Evolutionary conservation across 257 asterid genomes (phyloP).

Genomic region (Rauvolfia tetraphylla): DNA sequence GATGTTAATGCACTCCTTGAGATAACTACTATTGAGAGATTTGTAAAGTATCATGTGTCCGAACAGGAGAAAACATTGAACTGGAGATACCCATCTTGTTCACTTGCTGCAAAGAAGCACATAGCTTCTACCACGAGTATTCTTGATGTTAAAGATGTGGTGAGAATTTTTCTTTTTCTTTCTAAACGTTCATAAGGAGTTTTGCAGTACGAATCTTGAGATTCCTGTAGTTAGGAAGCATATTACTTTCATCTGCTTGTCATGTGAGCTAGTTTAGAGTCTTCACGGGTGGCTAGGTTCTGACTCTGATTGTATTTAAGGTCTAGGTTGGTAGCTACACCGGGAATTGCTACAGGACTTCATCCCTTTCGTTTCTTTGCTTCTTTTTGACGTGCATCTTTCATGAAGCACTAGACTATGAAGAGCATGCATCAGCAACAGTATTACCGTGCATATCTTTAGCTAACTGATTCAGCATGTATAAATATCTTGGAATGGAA

Average conservation of each 20-base stretch:
- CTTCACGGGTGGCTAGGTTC: neutral
- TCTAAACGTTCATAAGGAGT: neutral
- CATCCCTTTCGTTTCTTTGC: neutral
- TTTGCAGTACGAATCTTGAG: neutral
- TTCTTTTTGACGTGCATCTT: neutral
- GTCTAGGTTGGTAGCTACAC: neutral
- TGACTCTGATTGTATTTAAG: neutral
- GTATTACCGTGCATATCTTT: neutral
- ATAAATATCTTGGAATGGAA: neutral
- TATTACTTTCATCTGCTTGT: neutral
- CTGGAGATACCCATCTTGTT: constrained; percentile 68
- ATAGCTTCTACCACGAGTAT: constrained; percentile 71
- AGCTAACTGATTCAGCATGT: neutral
- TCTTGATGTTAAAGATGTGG: constrained; percentile 79
- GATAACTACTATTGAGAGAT: constrained; percentile 60
- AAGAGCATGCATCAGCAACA: neutral
- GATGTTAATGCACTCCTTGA: constrained; percentile 44
- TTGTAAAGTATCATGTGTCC: constrained; percentile 55
- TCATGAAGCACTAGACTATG: neutral
- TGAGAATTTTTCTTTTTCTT: constrained; percentile 11
- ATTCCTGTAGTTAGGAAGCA: neutral
- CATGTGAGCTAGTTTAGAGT: neutral
- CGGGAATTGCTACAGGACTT: neutral
- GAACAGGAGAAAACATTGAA: constrained; percentile 69
- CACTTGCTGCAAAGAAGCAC: constrained; percentile 69